phyloP scores from a whole-genome alignment of 2,329 filamentous ascomycete genomes.

The Herpotrichia juniperi region DNA sequence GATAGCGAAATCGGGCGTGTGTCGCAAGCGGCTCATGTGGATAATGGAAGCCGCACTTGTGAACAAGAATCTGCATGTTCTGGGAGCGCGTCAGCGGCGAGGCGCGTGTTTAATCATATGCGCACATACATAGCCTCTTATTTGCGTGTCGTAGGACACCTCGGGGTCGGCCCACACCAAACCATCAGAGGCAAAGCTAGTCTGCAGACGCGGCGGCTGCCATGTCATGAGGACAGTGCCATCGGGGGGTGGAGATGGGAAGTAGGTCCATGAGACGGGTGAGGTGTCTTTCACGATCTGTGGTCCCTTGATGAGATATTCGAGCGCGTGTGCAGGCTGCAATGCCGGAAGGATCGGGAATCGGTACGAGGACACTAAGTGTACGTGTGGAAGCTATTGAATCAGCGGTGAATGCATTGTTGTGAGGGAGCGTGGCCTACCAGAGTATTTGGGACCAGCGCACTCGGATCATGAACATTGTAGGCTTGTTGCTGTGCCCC shows the following conservation, averaged over 20 bases:
- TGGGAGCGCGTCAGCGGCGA: conserved; percentile 46
- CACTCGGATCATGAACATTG: conserved; percentile 40
- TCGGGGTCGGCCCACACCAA: conserved; percentile 90
- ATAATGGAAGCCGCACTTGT: conserved; percentile 79
- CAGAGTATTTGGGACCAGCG: conserved; percentile 40
- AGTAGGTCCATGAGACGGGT: conserved; percentile 91
- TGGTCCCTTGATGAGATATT: conserved; percentile 82
- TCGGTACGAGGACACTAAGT: conserved; percentile 82
- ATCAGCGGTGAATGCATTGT: conserved; percentile 20
- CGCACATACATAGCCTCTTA: conserved; percentile 66
- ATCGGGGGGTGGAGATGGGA: conserved; percentile 76
- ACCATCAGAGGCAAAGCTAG: conserved; percentile 86
- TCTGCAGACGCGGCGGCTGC: conserved; percentile 75
- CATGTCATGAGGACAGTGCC: conserved; percentile 85
- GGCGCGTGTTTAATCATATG: background rate
- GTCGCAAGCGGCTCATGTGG: conserved; percentile 73
- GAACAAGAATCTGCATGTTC: conserved; percentile 87
- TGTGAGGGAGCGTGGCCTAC: conserved; percentile 28
- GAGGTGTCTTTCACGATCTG: conserved; percentile 83
- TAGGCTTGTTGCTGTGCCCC: conserved; percentile 41
- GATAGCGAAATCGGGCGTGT: conserved; percentile 85
- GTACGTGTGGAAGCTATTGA: conserved; percentile 79
- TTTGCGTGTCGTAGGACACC: conserved; percentile 75
- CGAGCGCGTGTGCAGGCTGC: conserved; percentile 76
- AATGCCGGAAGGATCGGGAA: conserved; percentile 77